Evolutionary conservation across 805 yeast genomes (phyloP).

Genomic region (Candida oleophila): DNA sequence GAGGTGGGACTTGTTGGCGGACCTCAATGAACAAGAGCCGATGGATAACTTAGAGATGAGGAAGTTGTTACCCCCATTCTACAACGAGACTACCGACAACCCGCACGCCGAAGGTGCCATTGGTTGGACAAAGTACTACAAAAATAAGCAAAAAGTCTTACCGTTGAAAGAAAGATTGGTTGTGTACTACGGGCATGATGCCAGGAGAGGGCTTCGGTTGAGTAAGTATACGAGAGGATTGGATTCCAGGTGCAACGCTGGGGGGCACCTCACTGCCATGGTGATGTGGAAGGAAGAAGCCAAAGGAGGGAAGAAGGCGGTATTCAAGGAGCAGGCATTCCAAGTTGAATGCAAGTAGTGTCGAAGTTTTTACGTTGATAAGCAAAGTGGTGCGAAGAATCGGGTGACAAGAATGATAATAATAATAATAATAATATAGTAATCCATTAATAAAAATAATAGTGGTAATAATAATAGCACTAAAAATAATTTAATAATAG

Average conservation of each 20-base stretch:
- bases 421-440: too few species aligned
- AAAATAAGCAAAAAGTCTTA: slow-evolving; percentile 38
- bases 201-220: slow-evolving; percentile 68
- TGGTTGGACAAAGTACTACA: slow-evolving; percentile 60
- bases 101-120: slow-evolving; percentile 35
- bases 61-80: slow-evolving; percentile 63
- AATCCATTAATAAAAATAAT: too few species aligned
- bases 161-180: slow-evolving; percentile 31
- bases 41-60: slow-evolving; percentile 68
- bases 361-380: background rate
- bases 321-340: slow-evolving; percentile 21
- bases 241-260: slow-evolving; percentile 81
- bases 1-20: slow-evolving; percentile 53
- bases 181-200: slow-evolving; percentile 89
- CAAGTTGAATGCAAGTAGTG: slow-evolving; percentile 11
- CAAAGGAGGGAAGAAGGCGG: slow-evolving; percentile 12
- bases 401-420: background rate
- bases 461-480: background rate
- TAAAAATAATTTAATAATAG: background rate
- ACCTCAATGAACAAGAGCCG: slow-evolving; percentile 59
- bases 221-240: slow-evolving; percentile 72
- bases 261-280: slow-evolving; percentile 65
- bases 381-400: background rate
- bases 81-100: slow-evolving; percentile 54
- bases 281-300: slow-evolving; percentile 38